Base-by-base conservation (phyloP, 2,329 filamentous ascomycete genomes). In the Aspergillus texensis region DNA sequence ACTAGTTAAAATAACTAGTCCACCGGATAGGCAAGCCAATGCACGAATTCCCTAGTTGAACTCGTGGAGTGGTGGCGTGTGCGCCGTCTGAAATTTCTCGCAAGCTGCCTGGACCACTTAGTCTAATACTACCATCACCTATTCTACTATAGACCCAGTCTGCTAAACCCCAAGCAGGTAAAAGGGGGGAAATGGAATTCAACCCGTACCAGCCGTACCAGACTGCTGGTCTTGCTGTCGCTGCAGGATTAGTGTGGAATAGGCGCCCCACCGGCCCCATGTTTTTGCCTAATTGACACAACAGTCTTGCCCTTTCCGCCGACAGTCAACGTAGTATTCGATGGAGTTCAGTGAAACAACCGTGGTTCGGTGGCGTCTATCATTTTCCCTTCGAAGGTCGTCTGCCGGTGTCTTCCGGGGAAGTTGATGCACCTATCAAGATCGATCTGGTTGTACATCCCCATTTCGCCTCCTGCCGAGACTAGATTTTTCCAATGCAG, bases 401-500 rank as follows among this genome's bases (percentile, higher is more conserved):
- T 21, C 52, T 21, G 30, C 30, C 26, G 30, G 52, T 30, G 30
- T 11, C 19, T 54, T 36, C 52, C 52, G 52, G 52, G 52, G 52
- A 54, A 54, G 19, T 53, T 1, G 28, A 16, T 53, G 50, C 50
- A 53, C 52, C 52, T 54, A 54, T 54, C 50, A 53, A 53, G 50
- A 32, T 53, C 28, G 30, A 53, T 53, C 19, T 34, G 28, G 26
- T 6, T 54, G 30, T 11, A 54, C 52, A 36, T 54, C 52, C 32
- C n/a, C 52, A 54, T 54, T 54, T 54, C 36, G 50, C 50, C 50
- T 53, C 50, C 50, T 24, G 52, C 30, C 19, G 26, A 28, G 26
- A 28, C 26, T 28, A 28, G 26, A 28, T 28, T 53, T 34, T 53
- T 16, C 28, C 32, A 14, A 34, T 53, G 52, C 50, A 54, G 32